A percentile compares a stretch with the other conserved stretches of the same genome.
phyloP scores from a whole-genome alignment of 192 early-diverging fungal genomes.

The Lunasporangiospora selenospora region DNA sequence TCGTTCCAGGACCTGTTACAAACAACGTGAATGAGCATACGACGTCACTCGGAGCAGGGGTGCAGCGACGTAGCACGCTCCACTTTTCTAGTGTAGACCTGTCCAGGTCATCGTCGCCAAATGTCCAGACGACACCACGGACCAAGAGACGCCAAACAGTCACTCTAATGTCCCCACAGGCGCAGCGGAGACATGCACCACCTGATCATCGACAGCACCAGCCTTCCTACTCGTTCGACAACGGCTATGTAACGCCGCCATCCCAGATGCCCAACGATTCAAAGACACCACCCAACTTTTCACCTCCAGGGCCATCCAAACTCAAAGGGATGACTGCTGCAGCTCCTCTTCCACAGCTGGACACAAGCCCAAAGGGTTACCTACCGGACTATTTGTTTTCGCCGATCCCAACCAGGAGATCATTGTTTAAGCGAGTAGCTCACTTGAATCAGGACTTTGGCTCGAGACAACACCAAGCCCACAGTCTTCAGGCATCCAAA shows the following conservation, averaged over 20 bases:
- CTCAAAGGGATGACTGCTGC: slow-evolving; percentile 11
- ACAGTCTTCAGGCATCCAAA: slow-evolving; percentile 16
- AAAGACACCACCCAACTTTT: slow-evolving; percentile 16
- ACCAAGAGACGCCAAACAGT: slow-evolving; percentile 35
- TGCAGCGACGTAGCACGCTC: not conserved
- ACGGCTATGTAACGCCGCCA: slow-evolving; percentile 20
- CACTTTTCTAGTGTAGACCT: slow-evolving; percentile 16
- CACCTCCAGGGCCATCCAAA: slow-evolving; percentile 14
- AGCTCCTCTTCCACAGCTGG: not conserved
- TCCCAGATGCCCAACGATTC: slow-evolving; percentile 4
- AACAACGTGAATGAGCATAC: not conserved
- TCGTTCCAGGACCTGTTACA: not conserved
- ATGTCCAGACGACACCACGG: slow-evolving; percentile 18
- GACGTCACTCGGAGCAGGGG: not conserved
- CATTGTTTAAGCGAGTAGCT: slow-evolving; percentile 68
- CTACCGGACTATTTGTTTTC: slow-evolving; percentile 39
- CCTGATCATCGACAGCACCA: not conserved
- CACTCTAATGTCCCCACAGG: slow-evolving; percentile 30
- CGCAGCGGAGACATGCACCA: slow-evolving; percentile 8
- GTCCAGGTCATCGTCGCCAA: too few species aligned
- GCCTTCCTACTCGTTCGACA: too few species aligned
- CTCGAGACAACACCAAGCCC: slow-evolving; percentile 52
- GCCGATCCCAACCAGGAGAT: slow-evolving; percentile 55
- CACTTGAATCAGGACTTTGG: slow-evolving; percentile 70
- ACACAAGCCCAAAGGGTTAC: not conserved